Evolutionary conservation across 306 rosid species (phyloP).

Genomic region (Pterocarpus santalinus): DNA sequence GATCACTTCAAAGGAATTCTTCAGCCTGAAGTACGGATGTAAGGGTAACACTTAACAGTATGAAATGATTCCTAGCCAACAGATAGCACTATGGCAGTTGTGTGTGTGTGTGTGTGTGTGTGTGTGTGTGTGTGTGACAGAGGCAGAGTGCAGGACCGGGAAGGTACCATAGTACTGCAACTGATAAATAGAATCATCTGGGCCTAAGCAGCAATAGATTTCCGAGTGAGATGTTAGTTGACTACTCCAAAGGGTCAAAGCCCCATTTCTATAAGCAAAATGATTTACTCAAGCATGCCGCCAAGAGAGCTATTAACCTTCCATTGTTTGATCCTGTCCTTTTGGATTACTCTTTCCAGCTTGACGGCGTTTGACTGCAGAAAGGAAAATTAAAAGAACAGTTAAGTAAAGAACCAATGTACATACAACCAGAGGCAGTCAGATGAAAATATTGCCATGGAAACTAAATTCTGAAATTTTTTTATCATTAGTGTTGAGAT

Average conservation of each 20-base stretch:
- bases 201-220: conserved; percentile 21
- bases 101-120: conserved; percentile 14
- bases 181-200: conserved; percentile 34
- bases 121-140: conserved; percentile 17
- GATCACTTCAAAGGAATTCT: conserved; percentile 14
- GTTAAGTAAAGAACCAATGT: not conserved
- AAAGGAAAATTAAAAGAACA: too few relatives aligned
- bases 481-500: not conserved
- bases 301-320: conserved; percentile 42
- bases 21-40: conserved; percentile 3
- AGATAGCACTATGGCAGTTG: not conserved
- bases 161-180: conserved; percentile 9
- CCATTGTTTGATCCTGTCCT: conserved; percentile 46
- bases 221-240: conserved; percentile 31
- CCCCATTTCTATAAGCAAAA: conserved; percentile 15
- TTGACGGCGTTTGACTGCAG: conserved; percentile 51
- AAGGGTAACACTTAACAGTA: not conserved
- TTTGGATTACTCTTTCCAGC: conserved; percentile 43
- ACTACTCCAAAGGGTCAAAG: conserved; percentile 11
- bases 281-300: conserved; percentile 36
- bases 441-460: not conserved
- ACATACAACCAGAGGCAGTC: conserved; percentile 16
- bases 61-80: not conserved
- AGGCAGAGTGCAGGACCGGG: not conserved
- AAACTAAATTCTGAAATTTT: conserved; percentile 21